Conservation (phyloP, 1,139 yeast species). For the Wickerhamiella infanticola region DNA sequence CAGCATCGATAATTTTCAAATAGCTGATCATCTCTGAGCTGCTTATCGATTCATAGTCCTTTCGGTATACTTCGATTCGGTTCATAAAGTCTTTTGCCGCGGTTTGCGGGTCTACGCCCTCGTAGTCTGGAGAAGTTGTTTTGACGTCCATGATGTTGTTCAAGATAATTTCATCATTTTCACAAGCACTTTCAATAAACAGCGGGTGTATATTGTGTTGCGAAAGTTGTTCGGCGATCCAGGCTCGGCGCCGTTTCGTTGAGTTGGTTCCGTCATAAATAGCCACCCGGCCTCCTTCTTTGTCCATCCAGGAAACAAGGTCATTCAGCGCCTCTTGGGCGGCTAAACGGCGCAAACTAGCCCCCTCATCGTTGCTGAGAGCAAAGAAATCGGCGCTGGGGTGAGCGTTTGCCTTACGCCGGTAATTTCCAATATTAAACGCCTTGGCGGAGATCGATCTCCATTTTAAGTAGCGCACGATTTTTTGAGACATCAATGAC, state of each 20-base stretch:
- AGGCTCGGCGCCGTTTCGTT: slow-evolving; percentile 52
- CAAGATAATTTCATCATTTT: slow-evolving; percentile 60
- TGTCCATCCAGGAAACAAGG: slow-evolving; percentile 75
- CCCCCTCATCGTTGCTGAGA: slow-evolving; percentile 47
- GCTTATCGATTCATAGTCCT: slow-evolving; percentile 53
- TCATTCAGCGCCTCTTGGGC: slow-evolving; percentile 61
- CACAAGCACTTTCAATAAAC: slow-evolving; percentile 85
- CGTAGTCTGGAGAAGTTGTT: slow-evolving; percentile 76
- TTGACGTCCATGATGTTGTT: slow-evolving; percentile 77
- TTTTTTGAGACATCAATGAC: slow-evolving; percentile 63
- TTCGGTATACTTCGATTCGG: slow-evolving; percentile 59
- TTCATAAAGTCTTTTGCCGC: slow-evolving; percentile 59
- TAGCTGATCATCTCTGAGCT: slow-evolving; percentile 46
- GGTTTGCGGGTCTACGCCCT: slow-evolving; percentile 50
- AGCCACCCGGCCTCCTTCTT: slow-evolving; percentile 76
- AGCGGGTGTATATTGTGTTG: slow-evolving; percentile 67
- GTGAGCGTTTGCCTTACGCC: slow-evolving; percentile 43
- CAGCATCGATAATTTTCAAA: slow-evolving; percentile 74
- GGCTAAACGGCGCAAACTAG: slow-evolving; percentile 48
- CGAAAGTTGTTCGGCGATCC: slow-evolving; percentile 48
- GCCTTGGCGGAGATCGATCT: slow-evolving; percentile 72
- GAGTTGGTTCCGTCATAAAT: slow-evolving; percentile 81
- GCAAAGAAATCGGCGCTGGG: slow-evolving; percentile 70
- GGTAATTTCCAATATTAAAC: slow-evolving; percentile 77
- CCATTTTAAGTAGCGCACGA: slow-evolving; percentile 87